Conservation (phyloP, 176 grass and related monocot genomes). For the Oryza glumipatula region DNA sequence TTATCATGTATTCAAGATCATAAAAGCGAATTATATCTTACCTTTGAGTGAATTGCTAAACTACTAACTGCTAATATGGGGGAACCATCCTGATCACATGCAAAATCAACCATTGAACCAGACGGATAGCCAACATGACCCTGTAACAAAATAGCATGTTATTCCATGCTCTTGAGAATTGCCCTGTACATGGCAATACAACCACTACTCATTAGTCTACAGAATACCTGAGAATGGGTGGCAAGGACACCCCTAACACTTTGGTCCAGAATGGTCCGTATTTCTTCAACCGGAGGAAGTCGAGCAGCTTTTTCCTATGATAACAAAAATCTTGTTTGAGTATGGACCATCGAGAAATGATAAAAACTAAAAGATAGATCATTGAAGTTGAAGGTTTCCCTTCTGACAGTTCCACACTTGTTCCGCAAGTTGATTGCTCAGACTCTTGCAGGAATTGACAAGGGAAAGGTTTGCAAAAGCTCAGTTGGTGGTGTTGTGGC, state of each 20-base stretch:
- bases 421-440: conserved; percentile 4
- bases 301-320: conserved; percentile 67
- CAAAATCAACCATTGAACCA: conserved; percentile 95
- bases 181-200: conserved; percentile 20
- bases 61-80: conserved; percentile 91
- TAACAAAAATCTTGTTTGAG: neutral
- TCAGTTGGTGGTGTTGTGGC: neutral
- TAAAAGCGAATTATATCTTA: conserved; percentile 24
- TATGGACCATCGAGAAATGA: neutral
- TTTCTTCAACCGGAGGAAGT: conserved; percentile 78
- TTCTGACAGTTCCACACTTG: neutral
- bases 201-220: neutral
- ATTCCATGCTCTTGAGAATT: neutral
- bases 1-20: conserved; percentile 11
- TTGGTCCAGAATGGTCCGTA: conserved; percentile 66
- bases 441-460: neutral
- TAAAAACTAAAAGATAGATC: neutral
- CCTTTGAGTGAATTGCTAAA: conserved; percentile 95
- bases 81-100: conserved; percentile 79
- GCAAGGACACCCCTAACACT: conserved; percentile 78
- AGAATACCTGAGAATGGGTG: conserved; percentile 78
- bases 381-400: neutral
- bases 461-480: neutral
- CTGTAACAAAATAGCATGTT: conserved; percentile 51
- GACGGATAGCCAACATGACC: conserved; percentile 87